Base-by-base conservation (phyloP, 768 basidiomycete genomes). In the Cantharellus cinnabarinus region DNA sequence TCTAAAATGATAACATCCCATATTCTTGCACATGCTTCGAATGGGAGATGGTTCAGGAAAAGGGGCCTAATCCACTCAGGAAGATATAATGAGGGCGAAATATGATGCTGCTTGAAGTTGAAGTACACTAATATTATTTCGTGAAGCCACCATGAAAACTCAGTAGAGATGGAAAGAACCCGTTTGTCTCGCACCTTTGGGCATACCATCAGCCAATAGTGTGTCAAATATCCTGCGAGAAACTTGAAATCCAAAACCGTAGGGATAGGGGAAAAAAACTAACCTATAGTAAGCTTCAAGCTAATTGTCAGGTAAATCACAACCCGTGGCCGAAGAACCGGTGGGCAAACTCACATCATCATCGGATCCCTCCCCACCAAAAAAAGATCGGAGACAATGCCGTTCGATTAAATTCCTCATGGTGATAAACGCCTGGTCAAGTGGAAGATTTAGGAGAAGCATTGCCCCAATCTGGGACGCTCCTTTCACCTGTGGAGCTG, bases 91-190 rank as follows among this genome's bases (percentile, higher is more conserved):
- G 80, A 72, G 1, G 90, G 89, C 1, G 89, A 84, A 65, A 94
- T 79, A 62, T 90, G 87, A 67, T 91, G 87, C 65, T 90, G 87
- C 68, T 91, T 89, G 71, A 93, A 91, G 71, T 91, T 91, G 72
- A 89, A 87, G 68, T 89, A 91, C 62, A 94, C 89, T 90, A 53
- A 4, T 29, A 29, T 41, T 39, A 44, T 35, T 62, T 37, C 34
- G 56, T 50, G 51, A 5, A 56, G 5, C 41, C 41, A 20, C 53
- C 5, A 37, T 37, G 10, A 5, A 50, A 20, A 15, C 2, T 14
- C n/a, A 57, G n/a, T 37, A 48, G 38, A 10, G 44, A 44, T 10
- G 3, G 35, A 58, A 44, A 60, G 35, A 15, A 50, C 41, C 63
- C 44, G 44, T 10, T 48, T 48, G 44, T 7, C 35, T 10, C 79